These are phyloP conservation scores for Metschnikowia lochheadii DNA, from an alignment of 805 yeast genomes.

Conservation along the genomic window DNA sequence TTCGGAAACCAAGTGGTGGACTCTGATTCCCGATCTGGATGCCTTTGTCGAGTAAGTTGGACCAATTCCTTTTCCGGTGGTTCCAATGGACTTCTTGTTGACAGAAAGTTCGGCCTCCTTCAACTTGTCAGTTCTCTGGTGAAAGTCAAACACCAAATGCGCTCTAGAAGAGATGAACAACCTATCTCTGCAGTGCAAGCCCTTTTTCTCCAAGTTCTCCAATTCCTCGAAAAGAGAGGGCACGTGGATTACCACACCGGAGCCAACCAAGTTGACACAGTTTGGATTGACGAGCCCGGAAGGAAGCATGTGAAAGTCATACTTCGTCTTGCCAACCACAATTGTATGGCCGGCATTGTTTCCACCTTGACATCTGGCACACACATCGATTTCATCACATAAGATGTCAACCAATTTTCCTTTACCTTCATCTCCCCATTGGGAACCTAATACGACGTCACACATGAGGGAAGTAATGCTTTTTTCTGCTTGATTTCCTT, in stretches of 20 bases:
- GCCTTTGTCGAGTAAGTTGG: slow-evolving; percentile 97
- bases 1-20: slow-evolving; percentile 88
- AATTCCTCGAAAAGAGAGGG: slow-evolving; percentile 91
- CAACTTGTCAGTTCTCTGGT: slow-evolving; percentile 92
- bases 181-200: slow-evolving; percentile 69
- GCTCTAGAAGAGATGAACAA: slow-evolving; percentile 90
- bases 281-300: slow-evolving; percentile 95
- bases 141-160: slow-evolving; percentile 96
- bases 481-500: slow-evolving; percentile 10
- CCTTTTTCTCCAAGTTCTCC: slow-evolving; percentile 75
- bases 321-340: slow-evolving; percentile 81
- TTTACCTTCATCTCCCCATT: slow-evolving; percentile 99
- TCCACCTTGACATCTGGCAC: slow-evolving; percentile 98
- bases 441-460: slow-evolving; percentile 95
- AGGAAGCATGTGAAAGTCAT: slow-evolving; percentile 98
- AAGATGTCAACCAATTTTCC: slow-evolving; percentile 94
- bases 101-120: slow-evolving; percentile 85
- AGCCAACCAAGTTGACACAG: slow-evolving; percentile 85
- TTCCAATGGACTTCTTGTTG: slow-evolving; percentile 86
- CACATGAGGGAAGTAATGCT: slow-evolving; percentile 43
- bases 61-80: slow-evolving; percentile 98
- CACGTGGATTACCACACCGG: slow-evolving; percentile 94
- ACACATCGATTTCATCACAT: slow-evolving; percentile 92
- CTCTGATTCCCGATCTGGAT: slow-evolving; percentile 93
- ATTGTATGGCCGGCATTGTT: slow-evolving; percentile 99